phyloP scores from a whole-genome alignment of 2,329 filamentous ascomycete genomes.

The Calonectria pseudoturangicola region DNA sequence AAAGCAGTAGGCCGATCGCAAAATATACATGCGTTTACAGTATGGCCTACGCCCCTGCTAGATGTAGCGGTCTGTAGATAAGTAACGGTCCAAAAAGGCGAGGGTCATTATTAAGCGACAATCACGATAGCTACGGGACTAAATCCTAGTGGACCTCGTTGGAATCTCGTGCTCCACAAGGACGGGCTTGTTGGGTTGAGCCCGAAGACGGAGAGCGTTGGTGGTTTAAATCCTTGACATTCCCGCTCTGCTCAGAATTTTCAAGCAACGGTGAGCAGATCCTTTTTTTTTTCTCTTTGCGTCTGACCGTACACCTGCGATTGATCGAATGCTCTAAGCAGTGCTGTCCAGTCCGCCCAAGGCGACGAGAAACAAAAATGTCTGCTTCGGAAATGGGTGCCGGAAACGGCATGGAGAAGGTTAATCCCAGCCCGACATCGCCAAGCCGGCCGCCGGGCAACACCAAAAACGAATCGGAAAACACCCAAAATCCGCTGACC shows the following conservation, averaged over 20 bases:
- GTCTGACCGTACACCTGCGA: no score
- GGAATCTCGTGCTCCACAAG: conserved; percentile 30
- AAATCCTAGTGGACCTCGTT: conserved; percentile 36
- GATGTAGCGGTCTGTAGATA: conserved; percentile 25
- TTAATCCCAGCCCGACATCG: background rate
- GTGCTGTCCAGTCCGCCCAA: background rate
- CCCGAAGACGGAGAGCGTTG: conserved; percentile 36
- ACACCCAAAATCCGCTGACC: conserved; percentile 7
- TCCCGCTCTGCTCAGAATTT: conserved; percentile 26
- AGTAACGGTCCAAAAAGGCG: conserved; percentile 11
- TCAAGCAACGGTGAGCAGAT: background rate
- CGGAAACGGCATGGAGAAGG: conserved; percentile 23
- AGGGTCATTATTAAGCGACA: conserved; percentile 33
- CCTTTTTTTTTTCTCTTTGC: background rate
- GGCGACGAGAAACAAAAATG: background rate
- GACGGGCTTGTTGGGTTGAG: conserved; percentile 8
- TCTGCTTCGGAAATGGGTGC: background rate
- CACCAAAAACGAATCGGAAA: conserved; percentile 8
- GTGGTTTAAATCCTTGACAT: conserved; percentile 41
- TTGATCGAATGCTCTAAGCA: background rate
- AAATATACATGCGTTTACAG: background rate
- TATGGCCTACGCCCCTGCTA: background rate
- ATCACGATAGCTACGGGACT: conserved; percentile 35
- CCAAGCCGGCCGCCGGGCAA: conserved; percentile 8
- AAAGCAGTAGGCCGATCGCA: background rate